Evolutionary conservation across 75 land plant species (phyloP), one percentile per base, ranked within the genome.

Genomic region (Pseudotsuga menziesii): DNA sequence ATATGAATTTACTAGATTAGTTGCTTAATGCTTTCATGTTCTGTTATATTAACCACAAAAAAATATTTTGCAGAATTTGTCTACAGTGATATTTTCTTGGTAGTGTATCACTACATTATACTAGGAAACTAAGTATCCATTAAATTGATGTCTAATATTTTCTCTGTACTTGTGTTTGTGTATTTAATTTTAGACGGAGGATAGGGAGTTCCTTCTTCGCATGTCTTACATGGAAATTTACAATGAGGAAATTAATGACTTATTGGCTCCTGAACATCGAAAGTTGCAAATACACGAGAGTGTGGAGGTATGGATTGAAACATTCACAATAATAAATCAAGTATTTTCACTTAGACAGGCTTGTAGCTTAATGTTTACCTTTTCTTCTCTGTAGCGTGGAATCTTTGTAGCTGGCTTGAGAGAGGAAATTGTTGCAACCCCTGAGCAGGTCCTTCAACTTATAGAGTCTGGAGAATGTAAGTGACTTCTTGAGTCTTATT

Each of bases 221-320:
- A 94, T 97, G 86, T 97, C 99, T 12, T 97, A 97, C 82, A 88
- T 97, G 99, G 99, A 97, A 75, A 97, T 97, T 7, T 97, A 97
- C 72, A 97, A 97, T 80, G 99, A 97, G 73, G 99, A 97, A 59
- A 95, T 97, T 73, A 97, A 95, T 82, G 99, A 97, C 85, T 73
- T 97, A 76, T 62, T 97, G 69, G 98, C 81, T 75, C 99, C 98
- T 20, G 99, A 95, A 70, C 89, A 93, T 76, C 84, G 91, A n/a
- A 97, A 89, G 78, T 82, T 97, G 61, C 99, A 97, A 81, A 87
- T 97, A 73, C 99, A 97, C 85, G 99, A 97, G 76, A 95, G 85
- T 75, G 13, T 91, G 20, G 99, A 97, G 94, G 99, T 95, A 80
- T 26, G 58, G 35, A 52, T 26, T 11, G 4, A 35, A 0, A 44